Conservation (phyloP, 805 yeast genomes). For the Saccharomycopsis olivae region DNA sequence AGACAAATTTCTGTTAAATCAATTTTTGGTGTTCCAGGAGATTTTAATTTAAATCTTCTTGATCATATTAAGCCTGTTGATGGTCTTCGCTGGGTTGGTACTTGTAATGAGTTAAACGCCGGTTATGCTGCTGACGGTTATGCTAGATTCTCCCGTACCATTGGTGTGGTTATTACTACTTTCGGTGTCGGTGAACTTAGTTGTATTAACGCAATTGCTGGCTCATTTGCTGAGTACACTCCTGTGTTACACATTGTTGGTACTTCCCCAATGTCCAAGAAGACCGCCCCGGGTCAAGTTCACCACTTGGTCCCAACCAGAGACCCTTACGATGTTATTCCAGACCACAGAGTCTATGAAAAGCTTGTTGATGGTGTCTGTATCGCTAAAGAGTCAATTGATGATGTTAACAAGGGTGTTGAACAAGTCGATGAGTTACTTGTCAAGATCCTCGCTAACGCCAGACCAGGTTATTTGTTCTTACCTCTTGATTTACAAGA, state of each 20-base stretch:
- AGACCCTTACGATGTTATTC: slow-evolving; percentile 35
- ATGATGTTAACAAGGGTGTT: slow-evolving; percentile 36
- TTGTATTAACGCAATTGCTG: slow-evolving; percentile 74
- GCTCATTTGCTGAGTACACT: slow-evolving; percentile 72
- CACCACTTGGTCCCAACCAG: slow-evolving; percentile 55
- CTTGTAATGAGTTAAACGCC: slow-evolving; percentile 81
- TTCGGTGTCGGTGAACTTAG: slow-evolving; percentile 87
- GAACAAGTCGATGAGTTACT: slow-evolving; percentile 62
- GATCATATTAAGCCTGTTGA: slow-evolving; percentile 53
- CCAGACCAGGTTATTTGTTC: slow-evolving; percentile 76
- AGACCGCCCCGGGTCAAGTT: slow-evolving; percentile 28
- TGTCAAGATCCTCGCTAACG: slow-evolving; percentile 37
- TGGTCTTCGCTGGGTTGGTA: slow-evolving; percentile 62
- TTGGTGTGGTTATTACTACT: slow-evolving; percentile 62
- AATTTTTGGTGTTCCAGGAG: slow-evolving; percentile 74
- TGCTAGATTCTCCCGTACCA: slow-evolving; percentile 50
- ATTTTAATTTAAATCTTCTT: slow-evolving; percentile 54
- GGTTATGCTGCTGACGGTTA: slow-evolving; percentile 91
- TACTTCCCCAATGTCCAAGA: slow-evolving; percentile 37
- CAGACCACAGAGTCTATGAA: slow-evolving; percentile 60
- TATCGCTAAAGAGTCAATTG: slow-evolving; percentile 43
- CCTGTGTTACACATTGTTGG: slow-evolving; percentile 84
- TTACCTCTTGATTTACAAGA: slow-evolving; percentile 65
- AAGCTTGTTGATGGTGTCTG: slow-evolving; percentile 49
- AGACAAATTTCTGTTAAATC: slow-evolving; percentile 44